A percentile compares a stretch with the other conserved stretches of the same genome.
These are phyloP conservation scores for Gracilaria domingensis DNA, from an alignment of 23 red algal species.

Conservation along the genomic window DNA sequence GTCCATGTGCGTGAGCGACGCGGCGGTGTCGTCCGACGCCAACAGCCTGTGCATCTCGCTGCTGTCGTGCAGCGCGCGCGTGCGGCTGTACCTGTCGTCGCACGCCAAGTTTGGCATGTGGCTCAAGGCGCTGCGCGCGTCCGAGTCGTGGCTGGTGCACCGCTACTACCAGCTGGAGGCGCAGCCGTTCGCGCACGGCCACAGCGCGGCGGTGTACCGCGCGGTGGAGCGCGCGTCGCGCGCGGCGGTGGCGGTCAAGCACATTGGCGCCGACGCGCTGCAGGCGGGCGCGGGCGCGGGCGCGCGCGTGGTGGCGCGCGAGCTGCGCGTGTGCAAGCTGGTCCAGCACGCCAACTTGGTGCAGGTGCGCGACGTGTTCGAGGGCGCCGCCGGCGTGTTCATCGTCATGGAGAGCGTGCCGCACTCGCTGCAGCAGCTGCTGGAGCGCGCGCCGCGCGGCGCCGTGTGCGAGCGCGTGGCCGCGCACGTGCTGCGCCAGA, in stretches of 20 bases:
- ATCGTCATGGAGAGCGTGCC: constrained; percentile 50
- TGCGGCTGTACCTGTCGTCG: neutral
- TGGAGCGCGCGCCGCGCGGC: neutral
- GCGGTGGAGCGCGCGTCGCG: neutral
- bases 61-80: neutral
- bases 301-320: constrained; percentile 30
- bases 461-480: constrained; percentile 29
- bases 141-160: neutral
- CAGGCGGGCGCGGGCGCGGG: neutral
- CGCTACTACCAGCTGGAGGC: neutral
- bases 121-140: neutral
- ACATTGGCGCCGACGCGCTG: neutral
- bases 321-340: constrained; percentile 27
- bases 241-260: neutral
- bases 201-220: neutral
- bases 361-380: constrained; percentile 60
- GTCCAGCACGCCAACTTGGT: constrained; percentile 32
- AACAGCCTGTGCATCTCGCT: neutral
- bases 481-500: constrained; percentile 26
- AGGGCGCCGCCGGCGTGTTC: neutral
- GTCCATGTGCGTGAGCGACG: neutral
- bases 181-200: neutral
- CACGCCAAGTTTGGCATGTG: constrained; percentile 19
- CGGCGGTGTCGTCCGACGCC: neutral
- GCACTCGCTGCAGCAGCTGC: constrained; percentile 4